A percentile compares a stretch with the other conserved stretches of the same genome.
These are phyloP conservation scores for Daldinia bambusicola DNA, from an alignment of 495 filamentous ascomycete species.

Conservation along the genomic window DNA sequence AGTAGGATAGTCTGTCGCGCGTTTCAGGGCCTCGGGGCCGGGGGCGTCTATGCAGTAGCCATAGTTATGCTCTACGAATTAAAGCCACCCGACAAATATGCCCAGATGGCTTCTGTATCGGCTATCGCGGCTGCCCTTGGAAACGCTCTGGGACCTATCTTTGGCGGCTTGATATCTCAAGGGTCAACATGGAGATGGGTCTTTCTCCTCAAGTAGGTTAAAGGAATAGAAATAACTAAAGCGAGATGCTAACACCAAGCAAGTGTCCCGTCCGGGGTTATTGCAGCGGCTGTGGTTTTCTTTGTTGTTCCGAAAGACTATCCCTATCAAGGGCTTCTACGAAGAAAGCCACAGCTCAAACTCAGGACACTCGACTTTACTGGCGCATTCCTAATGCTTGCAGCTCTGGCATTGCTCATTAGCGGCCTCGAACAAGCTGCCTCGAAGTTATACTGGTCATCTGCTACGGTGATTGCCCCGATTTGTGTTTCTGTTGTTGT, in stretches of 20 bases:
- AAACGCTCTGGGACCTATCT: slow-evolving; percentile 41
- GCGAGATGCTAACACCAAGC: background rate
- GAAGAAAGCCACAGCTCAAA: background rate
- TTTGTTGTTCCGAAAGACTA: slow-evolving; percentile 14
- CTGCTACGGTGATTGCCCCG: slow-evolving; percentile 2
- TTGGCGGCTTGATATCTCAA: slow-evolving; percentile 40
- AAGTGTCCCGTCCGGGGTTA: slow-evolving; percentile 7
- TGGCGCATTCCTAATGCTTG: slow-evolving; percentile 22
- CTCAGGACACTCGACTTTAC: slow-evolving; percentile 10
- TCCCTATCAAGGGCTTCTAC: slow-evolving; percentile 11
- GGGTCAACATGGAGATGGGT: slow-evolving; percentile 50
- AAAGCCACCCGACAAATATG: background rate
- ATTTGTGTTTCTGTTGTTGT: slow-evolving; percentile 9
- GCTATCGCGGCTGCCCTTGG: slow-evolving; percentile 1
- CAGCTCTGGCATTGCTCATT: slow-evolving; percentile 16
- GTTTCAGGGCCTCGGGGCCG: background rate
- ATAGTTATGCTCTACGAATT: slow-evolving; percentile 19
- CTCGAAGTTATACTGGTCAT: slow-evolving; percentile 3
- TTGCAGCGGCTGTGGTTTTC: slow-evolving; percentile 3
- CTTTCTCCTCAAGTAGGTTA: slow-evolving; percentile 49
- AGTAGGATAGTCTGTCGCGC: too few species aligned
- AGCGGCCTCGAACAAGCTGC: slow-evolving; percentile 27
- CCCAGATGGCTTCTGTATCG: background rate
- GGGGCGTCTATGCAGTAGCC: slow-evolving; percentile 1
- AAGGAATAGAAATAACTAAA: too few species aligned